Conservation (phyloP, 768 basidiomycete species). For the Macrolepiota dolichaula region DNA sequence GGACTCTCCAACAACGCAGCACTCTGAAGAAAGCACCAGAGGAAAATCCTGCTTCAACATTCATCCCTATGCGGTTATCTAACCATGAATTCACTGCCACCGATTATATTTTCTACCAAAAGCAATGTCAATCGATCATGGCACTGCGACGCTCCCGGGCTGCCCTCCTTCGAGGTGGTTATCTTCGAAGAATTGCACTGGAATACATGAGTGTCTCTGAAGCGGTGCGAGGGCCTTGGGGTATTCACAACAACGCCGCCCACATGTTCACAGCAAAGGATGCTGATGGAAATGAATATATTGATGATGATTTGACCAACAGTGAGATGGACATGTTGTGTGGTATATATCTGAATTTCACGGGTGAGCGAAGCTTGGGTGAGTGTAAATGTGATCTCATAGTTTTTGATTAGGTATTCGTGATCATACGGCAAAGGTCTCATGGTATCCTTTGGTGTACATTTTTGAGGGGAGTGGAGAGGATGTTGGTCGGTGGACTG, state of each 20-base stretch:
- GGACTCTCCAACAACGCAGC: neutral
- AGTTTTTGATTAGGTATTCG: neutral
- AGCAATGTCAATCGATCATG: neutral
- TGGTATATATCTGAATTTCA: neutral
- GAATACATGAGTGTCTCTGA: neutral
- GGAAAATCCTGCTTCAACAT: neutral
- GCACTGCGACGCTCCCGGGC: neutral
- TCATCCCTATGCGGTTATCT: neutral
- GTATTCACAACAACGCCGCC: neutral
- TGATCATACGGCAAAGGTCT: neutral
- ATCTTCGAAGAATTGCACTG: neutral
- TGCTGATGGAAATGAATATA: neutral
- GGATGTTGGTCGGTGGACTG: neutral
- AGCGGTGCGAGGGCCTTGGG: neutral
- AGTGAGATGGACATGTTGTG: neutral
- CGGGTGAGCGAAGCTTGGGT: neutral
- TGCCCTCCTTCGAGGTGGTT: neutral
- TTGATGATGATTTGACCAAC: neutral
- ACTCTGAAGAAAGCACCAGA: neutral
- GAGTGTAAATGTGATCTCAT: neutral
- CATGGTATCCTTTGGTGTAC: neutral
- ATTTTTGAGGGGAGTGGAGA: neutral
- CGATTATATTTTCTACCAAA: neutral
- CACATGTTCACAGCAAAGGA: neutral
- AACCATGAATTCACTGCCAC: neutral